Percentiles rank a stretch among this genome's conserved stretches.
phyloP scores from a whole-genome alignment of 2,329 filamentous ascomycete species.

The Exophiala alcalophila region DNA sequence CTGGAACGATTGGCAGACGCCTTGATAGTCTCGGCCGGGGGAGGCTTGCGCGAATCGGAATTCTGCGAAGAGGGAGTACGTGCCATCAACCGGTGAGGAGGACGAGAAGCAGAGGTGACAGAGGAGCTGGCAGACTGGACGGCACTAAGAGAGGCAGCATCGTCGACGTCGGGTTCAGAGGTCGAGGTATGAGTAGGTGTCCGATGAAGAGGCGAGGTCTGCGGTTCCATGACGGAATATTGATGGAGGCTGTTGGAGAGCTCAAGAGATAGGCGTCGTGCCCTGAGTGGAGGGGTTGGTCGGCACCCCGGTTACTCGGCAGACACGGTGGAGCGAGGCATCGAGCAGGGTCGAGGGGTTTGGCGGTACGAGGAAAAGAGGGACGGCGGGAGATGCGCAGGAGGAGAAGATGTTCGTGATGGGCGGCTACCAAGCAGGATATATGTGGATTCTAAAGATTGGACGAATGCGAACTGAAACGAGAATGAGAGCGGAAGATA shows the following conservation, averaged over 20 bases:
- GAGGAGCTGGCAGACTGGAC: slow-evolving; percentile 22
- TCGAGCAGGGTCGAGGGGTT: not conserved
- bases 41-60: slow-evolving; percentile 50
- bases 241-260: too few species aligned
- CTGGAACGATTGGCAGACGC: slow-evolving; percentile 59
- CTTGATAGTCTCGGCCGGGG: slow-evolving; percentile 59
- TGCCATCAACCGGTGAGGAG: slow-evolving; percentile 5
- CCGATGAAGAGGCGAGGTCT: slow-evolving; percentile 22
- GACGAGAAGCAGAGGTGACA: slow-evolving; percentile 15
- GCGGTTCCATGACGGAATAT: slow-evolving; percentile 14
- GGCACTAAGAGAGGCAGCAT: slow-evolving; percentile 14
- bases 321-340: slow-evolving; percentile 5
- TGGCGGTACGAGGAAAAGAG: not conserved
- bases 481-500: too few species aligned
- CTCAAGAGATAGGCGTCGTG: too few species aligned
- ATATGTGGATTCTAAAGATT: too few species aligned
- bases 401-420: too few species aligned
- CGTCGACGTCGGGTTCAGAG: slow-evolving; percentile 21
- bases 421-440: too few species aligned
- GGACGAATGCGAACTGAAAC: too few species aligned
- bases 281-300: too few species aligned
- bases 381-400: too few species aligned
- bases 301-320: slow-evolving; percentile 8
- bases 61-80: slow-evolving; percentile 29
- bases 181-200: slow-evolving; percentile 22